These are phyloP conservation scores for Botrytis medusae DNA, from an alignment of 2,329 filamentous ascomycete genomes.

Conservation along the genomic window DNA sequence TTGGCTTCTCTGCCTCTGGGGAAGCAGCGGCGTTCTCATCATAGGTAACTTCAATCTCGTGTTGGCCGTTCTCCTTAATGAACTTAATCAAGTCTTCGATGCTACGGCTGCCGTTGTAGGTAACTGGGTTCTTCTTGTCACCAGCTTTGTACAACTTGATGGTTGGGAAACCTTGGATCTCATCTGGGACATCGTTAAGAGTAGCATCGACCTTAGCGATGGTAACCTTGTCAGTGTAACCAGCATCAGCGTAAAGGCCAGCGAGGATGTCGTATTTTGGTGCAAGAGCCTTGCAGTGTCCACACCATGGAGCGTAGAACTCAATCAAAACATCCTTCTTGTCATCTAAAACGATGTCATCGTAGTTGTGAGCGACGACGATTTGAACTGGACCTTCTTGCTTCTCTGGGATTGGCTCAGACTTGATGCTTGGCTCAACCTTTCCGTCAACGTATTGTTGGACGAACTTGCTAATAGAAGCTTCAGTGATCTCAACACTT, in stretches of 20 bases:
- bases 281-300: conserved; percentile 98
- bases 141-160: conserved; percentile 97
- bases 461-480: conserved; percentile 76
- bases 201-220: conserved; percentile 99
- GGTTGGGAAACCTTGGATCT: conserved; percentile 96
- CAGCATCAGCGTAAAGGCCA: conserved; percentile 68
- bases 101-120: conserved; percentile 84
- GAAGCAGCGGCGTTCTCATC: conserved; percentile 49
- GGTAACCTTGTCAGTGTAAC: conserved; percentile 79
- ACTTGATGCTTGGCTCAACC: conserved; percentile 96
- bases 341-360: conserved; percentile 87
- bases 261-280: conserved; percentile 96
- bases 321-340: conserved; percentile 96
- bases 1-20: conserved; percentile 47
- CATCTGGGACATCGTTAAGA: conserved; percentile 91
- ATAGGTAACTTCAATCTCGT: conserved; percentile 69
- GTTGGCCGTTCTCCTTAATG: conserved; percentile 91
- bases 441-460: conserved; percentile 83
- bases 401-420: conserved; percentile 90
- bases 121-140: conserved; percentile 78
- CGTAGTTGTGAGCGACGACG: conserved; percentile 91
- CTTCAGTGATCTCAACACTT: conserved; percentile 69
- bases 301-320: conserved; percentile 99
- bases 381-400: conserved; percentile 87
- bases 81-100: conserved; percentile 90